These are phyloP conservation scores for Immersiporthe knoxdaviesiana DNA, from an alignment of 2,329 filamentous ascomycete genomes.

Conservation along the genomic window DNA sequence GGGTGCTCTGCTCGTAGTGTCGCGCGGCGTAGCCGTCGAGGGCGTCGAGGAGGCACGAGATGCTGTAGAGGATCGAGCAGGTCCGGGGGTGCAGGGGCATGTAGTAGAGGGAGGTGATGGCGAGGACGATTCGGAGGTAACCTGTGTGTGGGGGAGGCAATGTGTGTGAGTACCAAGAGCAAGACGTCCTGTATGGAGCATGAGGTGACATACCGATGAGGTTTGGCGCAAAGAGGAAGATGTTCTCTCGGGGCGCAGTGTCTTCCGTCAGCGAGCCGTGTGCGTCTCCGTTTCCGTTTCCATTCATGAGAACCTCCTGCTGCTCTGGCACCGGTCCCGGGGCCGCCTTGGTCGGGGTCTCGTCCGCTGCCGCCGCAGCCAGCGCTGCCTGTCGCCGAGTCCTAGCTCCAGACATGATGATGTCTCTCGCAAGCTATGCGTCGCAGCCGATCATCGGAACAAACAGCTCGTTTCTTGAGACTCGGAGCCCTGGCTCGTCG, in stretches of 20 bases:
- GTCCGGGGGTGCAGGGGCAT: constrained; percentile 99
- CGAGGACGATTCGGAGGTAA: constrained; percentile 77
- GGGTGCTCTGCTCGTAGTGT: constrained; percentile 86
- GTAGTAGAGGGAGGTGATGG: constrained; percentile 93
- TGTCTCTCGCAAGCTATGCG: constrained; percentile 14
- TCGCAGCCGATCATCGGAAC: constrained; percentile 14
- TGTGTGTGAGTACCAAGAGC: constrained; percentile 11
- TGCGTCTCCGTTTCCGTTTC: constrained; percentile 52
- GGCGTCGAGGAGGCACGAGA: constrained; percentile 94
- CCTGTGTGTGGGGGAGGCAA: no score
- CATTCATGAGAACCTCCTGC: constrained; percentile 44
- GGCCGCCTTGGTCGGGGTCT: constrained; percentile 36
- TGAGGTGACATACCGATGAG: constrained; percentile 66
- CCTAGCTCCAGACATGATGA: constrained; percentile 31
- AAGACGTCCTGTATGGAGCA: constrained; percentile 26
- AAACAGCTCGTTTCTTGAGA: background rate
- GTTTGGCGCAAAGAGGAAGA: constrained; percentile 82
- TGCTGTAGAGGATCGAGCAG: constrained; percentile 86
- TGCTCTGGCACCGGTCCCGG: constrained; percentile 33
- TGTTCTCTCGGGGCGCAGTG: constrained; percentile 63
- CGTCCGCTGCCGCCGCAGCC: constrained; percentile 30
- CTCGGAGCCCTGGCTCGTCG: no score
- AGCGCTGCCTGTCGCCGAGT: constrained; percentile 33
- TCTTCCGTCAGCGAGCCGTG: constrained; percentile 38
- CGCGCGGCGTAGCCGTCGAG: constrained; percentile 93